Evolutionary conservation across 116 monocot genomes (phyloP).

Genomic region (Trichopus zeylanicus): DNA sequence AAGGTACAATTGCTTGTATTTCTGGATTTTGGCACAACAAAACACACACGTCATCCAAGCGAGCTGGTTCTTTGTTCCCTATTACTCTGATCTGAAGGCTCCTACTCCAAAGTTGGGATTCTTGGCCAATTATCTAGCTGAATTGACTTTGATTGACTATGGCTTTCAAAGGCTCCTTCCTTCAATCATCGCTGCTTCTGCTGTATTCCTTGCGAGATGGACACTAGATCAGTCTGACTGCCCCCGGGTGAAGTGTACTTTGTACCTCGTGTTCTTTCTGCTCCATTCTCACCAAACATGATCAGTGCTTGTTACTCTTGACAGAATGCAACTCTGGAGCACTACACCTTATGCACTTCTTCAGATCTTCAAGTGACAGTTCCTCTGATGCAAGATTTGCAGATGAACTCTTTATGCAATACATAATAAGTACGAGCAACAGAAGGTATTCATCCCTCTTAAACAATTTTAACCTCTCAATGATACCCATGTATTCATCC

Average conservation of each 20-base stretch:
- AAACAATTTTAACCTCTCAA: too few relatives aligned
- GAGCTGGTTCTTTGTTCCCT: not conserved
- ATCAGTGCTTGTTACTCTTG: not conserved
- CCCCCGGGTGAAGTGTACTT: constrained; percentile 49
- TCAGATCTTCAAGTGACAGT: constrained; percentile 36
- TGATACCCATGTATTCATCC: too few relatives aligned
- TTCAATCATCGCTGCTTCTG: constrained; percentile 58
- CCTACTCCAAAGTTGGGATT: constrained; percentile 41
- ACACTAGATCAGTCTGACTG: constrained; percentile 55
- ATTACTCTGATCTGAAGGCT: constrained; percentile 28
- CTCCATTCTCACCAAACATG: not conserved
- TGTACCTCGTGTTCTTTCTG: not conserved
- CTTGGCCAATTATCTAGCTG: constrained; percentile 78
- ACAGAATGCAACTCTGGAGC: constrained; percentile 57
- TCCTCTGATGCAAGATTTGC: constrained; percentile 41
- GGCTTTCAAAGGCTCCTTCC: constrained; percentile 66
- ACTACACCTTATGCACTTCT: constrained; percentile 52
- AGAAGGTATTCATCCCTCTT: constrained; percentile 57
- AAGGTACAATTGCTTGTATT: constrained; percentile 23
- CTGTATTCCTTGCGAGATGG: constrained; percentile 78
- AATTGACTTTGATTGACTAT: constrained; percentile 65
- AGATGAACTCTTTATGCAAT: constrained; percentile 59
- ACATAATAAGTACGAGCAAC: constrained; percentile 51
- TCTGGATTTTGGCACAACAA: too few relatives aligned
- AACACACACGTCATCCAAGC: not conserved